These are phyloP conservation scores for Camellia oleifera DNA, from an alignment of 179 eudicot species.

Conservation along the genomic window DNA sequence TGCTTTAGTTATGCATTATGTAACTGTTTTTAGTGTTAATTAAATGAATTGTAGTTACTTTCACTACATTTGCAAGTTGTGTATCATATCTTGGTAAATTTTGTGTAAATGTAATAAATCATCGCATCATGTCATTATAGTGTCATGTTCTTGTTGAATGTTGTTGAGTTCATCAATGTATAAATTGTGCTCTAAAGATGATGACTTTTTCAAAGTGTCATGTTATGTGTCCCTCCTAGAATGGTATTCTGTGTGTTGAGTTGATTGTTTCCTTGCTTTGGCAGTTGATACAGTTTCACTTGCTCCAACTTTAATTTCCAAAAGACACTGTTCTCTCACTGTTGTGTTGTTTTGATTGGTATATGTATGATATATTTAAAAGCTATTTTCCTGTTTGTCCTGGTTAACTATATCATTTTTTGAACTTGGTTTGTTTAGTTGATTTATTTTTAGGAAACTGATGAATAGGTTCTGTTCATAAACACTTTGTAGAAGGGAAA, in stretches of 20 bases:
- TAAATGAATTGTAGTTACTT: background rate
- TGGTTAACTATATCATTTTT: background rate
- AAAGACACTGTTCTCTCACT: background rate
- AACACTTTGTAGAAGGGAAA: background rate
- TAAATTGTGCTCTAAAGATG: background rate
- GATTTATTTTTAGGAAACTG: background rate
- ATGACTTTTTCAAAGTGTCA: background rate
- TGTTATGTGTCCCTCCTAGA: background rate
- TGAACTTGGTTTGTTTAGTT: background rate
- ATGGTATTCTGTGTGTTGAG: background rate
- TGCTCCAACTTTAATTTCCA: background rate
- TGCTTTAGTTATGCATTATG: background rate
- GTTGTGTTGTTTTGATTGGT: background rate
- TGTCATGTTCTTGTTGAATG: background rate
- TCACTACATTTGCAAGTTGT: background rate
- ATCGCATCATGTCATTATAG: background rate
- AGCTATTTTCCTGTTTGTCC: background rate
- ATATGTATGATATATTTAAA: too few relatives aligned
- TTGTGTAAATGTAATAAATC: background rate
- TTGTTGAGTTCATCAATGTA: background rate
- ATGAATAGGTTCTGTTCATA: background rate
- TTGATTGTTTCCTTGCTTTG: slow-evolving; percentile 1
- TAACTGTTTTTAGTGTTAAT: background rate
- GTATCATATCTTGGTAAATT: background rate
- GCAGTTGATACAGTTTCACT: background rate